Evolutionary conservation across 371 early-diverging fungal species (phyloP).

Genomic region (Quaeritorhiza haematococci): DNA sequence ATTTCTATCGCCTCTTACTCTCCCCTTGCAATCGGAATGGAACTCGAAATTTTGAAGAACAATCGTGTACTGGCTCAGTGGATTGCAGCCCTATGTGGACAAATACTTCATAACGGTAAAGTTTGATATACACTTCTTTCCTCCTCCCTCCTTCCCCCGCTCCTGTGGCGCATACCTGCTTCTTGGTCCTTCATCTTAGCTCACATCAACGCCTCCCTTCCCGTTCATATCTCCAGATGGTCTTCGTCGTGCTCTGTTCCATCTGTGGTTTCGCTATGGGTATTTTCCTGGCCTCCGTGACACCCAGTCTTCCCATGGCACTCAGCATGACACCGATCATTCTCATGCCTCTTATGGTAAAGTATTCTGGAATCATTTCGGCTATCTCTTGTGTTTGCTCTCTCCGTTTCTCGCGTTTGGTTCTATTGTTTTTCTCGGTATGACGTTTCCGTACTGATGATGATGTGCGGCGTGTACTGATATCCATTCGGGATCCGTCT

Average conservation of each 20-base stretch:
- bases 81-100: slow-evolving; percentile 32
- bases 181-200: too few relatives aligned
- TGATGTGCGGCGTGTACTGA: not conserved
- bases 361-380: not conserved
- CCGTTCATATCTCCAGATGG: too few relatives aligned
- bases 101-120: slow-evolving; percentile 49
- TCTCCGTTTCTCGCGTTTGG: slow-evolving; percentile 16
- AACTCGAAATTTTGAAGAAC: slow-evolving; percentile 41
- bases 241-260: slow-evolving; percentile 13
- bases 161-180: too few relatives aligned
- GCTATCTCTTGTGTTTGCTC: slow-evolving; percentile 15
- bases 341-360: slow-evolving; percentile 5
- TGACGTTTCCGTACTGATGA: slow-evolving; percentile 4
- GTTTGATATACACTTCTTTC: too few relatives aligned
- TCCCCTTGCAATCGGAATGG: too few relatives aligned
- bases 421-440: slow-evolving; percentile 8
- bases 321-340: slow-evolving; percentile 17
- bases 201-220: too few relatives aligned
- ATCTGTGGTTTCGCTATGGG: slow-evolving; percentile 48
- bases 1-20: slow-evolving; percentile 53
- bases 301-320: slow-evolving; percentile 22
- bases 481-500: not conserved
- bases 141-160: too few relatives aligned
- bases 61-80: slow-evolving; percentile 54
- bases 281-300: slow-evolving; percentile 43